Evolutionary conservation across 169 alveolate species (phyloP), one percentile per base, ranked within the genome.

Genomic region (Babesia bovis): DNA sequence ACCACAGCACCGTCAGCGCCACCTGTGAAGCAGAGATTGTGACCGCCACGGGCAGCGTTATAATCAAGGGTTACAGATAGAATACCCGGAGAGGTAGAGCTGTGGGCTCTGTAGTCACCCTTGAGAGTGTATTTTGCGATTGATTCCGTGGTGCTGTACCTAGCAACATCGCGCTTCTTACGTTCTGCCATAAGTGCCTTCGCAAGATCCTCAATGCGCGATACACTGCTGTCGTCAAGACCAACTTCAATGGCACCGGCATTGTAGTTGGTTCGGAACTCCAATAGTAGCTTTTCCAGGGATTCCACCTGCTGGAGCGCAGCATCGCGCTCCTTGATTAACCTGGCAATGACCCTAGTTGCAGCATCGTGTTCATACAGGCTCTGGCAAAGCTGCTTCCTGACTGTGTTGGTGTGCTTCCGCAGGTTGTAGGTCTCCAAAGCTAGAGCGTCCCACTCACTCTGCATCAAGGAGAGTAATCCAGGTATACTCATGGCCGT

Each of bases 341-440:
- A 90, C 79, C 98, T 85, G 19, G 98, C 97, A 13, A 96, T 96
- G 23, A 97, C 99, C 59, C 99, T 88, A 30, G 98, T 94, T 15
- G 99, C 99, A 3, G 99, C 99, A 68, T 97, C 99, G 65, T 96
- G 98, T 76, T 97, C 97, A 86, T 96, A 97, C 28, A 97, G 92
- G 36, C 98, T 91, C 69, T 96, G 98, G 38, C 97, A 92, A 30
- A 97, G 94, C 87, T 97, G 98, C 77, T 94, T 93, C 55, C 98
- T 90, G 5, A 91, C 83, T 76, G 85, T 78, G 50, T 92, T 95
- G 0, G 89, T 90, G 60, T 92, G 94, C 68, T 94, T 73, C 59
- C 96, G 91, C 50, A 97, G 89, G 36, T 91, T 76, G 65, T 87
- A 94, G 45, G 96, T 93, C 70, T 97, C 99, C 35, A 96, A 81